Evolutionary conservation across 345 rosid species (phyloP).

Genomic region (Acer saccharum): DNA sequence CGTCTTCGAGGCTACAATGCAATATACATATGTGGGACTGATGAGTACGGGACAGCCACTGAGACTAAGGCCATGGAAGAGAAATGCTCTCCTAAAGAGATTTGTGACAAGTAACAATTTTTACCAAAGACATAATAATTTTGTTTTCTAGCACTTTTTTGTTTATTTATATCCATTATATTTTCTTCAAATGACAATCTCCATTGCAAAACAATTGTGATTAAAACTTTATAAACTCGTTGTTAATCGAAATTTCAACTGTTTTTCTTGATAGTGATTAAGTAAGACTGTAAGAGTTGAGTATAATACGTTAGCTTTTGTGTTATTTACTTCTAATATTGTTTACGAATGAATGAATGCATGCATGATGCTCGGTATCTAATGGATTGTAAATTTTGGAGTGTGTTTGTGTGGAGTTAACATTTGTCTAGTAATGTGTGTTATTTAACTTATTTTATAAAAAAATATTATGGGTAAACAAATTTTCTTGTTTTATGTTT

Average conservation of each 20-base stretch:
- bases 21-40: constrained; percentile 85
- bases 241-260: no score
- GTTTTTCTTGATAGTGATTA: not conserved
- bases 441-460: not conserved
- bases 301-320: not conserved
- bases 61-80: constrained; percentile 98
- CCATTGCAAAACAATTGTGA: not conserved
- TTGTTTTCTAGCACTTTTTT: not conserved
- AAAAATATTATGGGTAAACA: not conserved
- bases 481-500: not conserved
- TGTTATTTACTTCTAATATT: not conserved
- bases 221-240: not conserved
- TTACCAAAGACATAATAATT: not conserved
- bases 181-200: not conserved
- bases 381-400: not conserved
- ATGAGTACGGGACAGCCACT: constrained; percentile 96
- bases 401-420: not conserved
- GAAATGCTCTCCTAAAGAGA: constrained; percentile 74
- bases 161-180: not conserved
- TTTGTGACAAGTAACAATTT: constrained; percentile 75
- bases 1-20: constrained; percentile 84
- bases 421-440: not conserved
- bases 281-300: not conserved
- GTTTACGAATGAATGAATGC: not conserved
- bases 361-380: not conserved